Base-by-base conservation (phyloP, 2,329 filamentous ascomycete species). In the Penicillium rolfsii region DNA sequence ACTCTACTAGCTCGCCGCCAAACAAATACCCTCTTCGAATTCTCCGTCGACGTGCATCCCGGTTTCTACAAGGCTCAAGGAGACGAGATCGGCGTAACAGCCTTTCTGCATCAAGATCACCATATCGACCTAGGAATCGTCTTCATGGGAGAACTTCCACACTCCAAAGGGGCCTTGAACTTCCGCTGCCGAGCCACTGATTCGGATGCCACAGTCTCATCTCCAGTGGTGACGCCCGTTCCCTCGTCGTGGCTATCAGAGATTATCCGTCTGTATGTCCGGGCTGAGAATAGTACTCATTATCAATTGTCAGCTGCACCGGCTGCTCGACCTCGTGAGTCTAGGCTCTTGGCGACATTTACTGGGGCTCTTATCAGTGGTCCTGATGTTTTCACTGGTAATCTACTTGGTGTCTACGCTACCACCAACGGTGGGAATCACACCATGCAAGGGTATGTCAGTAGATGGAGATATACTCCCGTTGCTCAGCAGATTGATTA, bases 81-180 rank as follows among this genome's bases (percentile, higher is more conserved):
- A 35, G 56, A 64, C 11, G 68, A 70, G 36, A 63, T 61, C 2
- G 68, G 68, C 0, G 48, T 70, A 0, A 65, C 60, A 5, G 30
- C 64, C 2, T 70, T 69, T 36, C 38, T 70, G 4, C 65, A 61
- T 2, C 65, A 67, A 40, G 38, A 61, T 3, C 65, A 70, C 19
- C 65, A 69, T 40, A 53, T 69, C 6, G 67, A 70, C 26, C 48
- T 70, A 1, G 62, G 65, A 1, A 53, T 69, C 12, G 40, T 48
- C 19, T 26, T 48, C 22, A 9, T 26, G 28, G 28, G 30, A 30
- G 38, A 26, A 38, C 9, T 8, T 11, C 16, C 41, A 11, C 2
- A 22, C 24, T 36, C 53, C 12, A 36, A 45, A 35, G n/a, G 53
- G 16, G 38, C 1, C 1, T 12, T 54, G 11, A 24, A 2, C 38